Evolutionary conservation across 257 asterid species (phyloP).

Genomic region (Striga asiatica): DNA sequence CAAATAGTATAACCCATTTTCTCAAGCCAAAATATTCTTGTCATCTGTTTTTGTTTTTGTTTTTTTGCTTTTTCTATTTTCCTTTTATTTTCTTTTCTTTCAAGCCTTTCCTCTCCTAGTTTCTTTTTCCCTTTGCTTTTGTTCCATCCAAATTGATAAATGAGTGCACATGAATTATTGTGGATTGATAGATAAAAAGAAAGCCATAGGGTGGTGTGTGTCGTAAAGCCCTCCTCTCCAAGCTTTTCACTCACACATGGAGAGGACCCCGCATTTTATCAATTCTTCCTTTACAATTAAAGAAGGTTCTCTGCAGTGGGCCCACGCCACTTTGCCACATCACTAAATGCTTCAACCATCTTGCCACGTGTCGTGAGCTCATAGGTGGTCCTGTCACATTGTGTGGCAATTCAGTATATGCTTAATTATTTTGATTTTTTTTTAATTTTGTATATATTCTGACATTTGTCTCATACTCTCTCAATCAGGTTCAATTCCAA

Average conservation of each 20-base stretch:
- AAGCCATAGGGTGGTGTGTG: constrained; percentile 22
- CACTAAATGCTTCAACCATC: constrained; percentile 23
- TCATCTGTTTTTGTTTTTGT: too few relatives aligned
- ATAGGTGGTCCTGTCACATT: neutral
- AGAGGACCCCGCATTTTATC: neutral
- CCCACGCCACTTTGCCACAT: constrained; percentile 35
- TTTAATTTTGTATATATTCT: neutral
- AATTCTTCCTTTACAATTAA: constrained; percentile 16
- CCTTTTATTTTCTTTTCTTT: neutral
- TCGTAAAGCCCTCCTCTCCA: constrained; percentile 32
- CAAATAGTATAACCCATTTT: too few relatives aligned
- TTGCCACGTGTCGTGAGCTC: constrained; percentile 22
- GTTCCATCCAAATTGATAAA: constrained; percentile 41
- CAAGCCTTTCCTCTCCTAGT: too few relatives aligned
- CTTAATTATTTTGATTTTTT: constrained; percentile 2
- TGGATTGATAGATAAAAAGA: constrained; percentile 13
- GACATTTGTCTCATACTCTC: too few relatives aligned
- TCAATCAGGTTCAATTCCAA: too few relatives aligned
- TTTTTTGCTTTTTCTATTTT: too few relatives aligned
- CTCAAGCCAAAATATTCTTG: too few relatives aligned
- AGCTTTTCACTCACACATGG: neutral
- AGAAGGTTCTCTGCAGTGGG: constrained; percentile 17
- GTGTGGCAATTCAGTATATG: neutral
- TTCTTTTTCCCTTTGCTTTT: constrained; percentile 33
- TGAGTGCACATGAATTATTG: constrained; percentile 58